Base-by-base conservation (phyloP, 1,284 basidiomycete species). In the Malassezia sp. region DNA sequence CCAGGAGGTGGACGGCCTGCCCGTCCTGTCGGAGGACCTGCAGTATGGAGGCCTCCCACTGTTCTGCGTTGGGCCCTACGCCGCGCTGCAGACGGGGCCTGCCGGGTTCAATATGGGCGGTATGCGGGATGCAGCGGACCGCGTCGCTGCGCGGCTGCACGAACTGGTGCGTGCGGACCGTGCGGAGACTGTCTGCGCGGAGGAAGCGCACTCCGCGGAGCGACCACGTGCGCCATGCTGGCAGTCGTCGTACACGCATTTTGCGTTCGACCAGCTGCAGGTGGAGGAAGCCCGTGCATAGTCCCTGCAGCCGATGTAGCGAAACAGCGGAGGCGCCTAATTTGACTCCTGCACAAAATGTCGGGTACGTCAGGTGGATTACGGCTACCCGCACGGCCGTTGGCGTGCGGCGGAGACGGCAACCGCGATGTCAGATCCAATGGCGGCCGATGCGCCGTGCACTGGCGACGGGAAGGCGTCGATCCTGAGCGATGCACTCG, bases 71-170 rank as follows among this genome's bases (percentile, higher is more conserved):
- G 71, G 71, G 2, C 60, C 61, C 30, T 64, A 60, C 52, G 53
- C 53, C 21, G 57, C 53, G 0, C 45, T 60, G 2, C 57, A 67
- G 48, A 61, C 72, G 36, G 71, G 71, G 6, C 71, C 71, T 0
- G 71, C 60, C 10, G 71, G 67, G 0, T 60, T 60, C 22, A 73
- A 73, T 31, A 49, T 72, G 9, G 61, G 61, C 15, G 71, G 71
- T 3, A 68, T 70, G 29, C 51, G 72, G 5, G 62, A 63, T 14
- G 70, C 67, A 8, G 71, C 71, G 1, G 72, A 73, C 36, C 54
- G 71, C 1, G 62, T 73, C 22, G 70, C 63, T 0, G 54, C 53
- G 20, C 38, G 60, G 2, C 37, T 72, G 15, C 27, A 44, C 18
- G 51, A 59, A 20, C 38, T 59, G 8, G 7, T 28, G 27, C 8